Percentiles rank a stretch among this genome's conserved stretches.
phyloP scores from a whole-genome alignment of 768 basidiomycete genomes.

The Phaffia tasmanica region DNA sequence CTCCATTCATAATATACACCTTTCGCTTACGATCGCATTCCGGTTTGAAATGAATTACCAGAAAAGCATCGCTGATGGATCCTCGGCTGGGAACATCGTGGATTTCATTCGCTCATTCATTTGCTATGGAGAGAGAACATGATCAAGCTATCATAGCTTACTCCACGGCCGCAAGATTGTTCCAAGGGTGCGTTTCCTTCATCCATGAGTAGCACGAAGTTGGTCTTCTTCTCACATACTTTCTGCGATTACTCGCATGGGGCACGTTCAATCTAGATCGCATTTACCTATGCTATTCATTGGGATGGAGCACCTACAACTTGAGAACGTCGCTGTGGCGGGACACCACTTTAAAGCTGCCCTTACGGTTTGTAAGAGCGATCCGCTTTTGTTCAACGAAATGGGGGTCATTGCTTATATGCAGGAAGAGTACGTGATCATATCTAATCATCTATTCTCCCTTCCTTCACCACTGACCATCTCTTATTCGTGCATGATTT shows the following conservation, averaged over 20 bases:
- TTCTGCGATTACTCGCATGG: background rate
- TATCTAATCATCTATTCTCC: conserved; percentile 9
- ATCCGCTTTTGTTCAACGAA: conserved; percentile 85
- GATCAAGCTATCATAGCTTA: conserved; percentile 98
- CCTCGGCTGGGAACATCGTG: conserved; percentile 92
- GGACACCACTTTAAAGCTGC: conserved; percentile 81
- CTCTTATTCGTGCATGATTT: conserved; percentile 31
- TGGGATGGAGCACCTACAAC: conserved; percentile 93
- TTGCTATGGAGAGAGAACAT: conserved; percentile 93
- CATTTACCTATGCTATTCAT: conserved; percentile 91
- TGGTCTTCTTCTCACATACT: no score
- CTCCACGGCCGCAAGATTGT: conserved; percentile 89
- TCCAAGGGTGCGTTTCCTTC: conserved; percentile 58
- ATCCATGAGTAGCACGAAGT: no score
- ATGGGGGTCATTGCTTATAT: conserved; percentile 85
- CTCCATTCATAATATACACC: background rate
- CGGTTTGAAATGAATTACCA: conserved; percentile 33
- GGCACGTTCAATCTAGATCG: conserved; percentile 51
- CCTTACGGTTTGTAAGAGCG: conserved; percentile 63
- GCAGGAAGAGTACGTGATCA: conserved; percentile 53
- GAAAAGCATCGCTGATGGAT: conserved; percentile 94
- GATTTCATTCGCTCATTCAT: conserved; percentile 96
- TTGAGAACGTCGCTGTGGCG: conserved; percentile 69
- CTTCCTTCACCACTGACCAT: background rate
- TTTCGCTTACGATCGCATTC: background rate